Base-by-base conservation (phyloP, 176 grass and related monocot species). In the Carex kokanica region DNA sequence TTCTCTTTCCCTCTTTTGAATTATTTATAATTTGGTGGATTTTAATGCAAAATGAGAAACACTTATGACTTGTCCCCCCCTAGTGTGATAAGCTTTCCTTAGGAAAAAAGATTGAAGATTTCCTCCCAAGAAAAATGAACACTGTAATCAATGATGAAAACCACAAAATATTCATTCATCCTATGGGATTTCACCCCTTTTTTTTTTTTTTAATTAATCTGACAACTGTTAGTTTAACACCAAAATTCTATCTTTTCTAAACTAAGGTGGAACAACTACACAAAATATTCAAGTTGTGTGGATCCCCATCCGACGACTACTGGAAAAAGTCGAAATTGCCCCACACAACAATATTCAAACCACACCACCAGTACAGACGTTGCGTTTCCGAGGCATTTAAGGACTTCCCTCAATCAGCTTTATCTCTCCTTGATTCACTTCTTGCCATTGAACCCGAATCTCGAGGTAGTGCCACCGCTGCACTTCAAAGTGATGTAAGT, bases 271-370 rank as follows among this genome's bases (percentile, higher is more conserved):
- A 91, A 69, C 89, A 91, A 85, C 66, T 91, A 18, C 89, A 91
- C 78, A 91, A 91, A 86, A 91, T 91, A 78, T 91, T 91, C 59
- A 91, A 91, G 65, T 73, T 91, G 59, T 88, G 86, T 55, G 89
- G 89, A 16, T 91, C 88, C 29, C 88, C 88, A 54, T 90, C 85
- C 5, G 85, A 90, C 6, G 75, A 85, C 23, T 90, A 87, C 69
- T 91, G 89, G 89, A 82, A 83, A 80, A 91, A 85, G 53, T 73
- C 86, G 6, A 91, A 91, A 69, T 74, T 91, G 83, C 86, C 89
- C 2, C 81, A 88, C 61, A 58, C 83, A 13, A 91, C 89, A 9
- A 87, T 91, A 49, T 91, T 91, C 78, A 91, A 88, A 78, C 89
- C 89, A 6, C 89, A 91, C 11, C 86, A 82, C 36, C 89, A 82